A percentile compares a stretch with the other conserved stretches of the same genome.
Evolutionary conservation across 345 rosid genomes (phyloP).

Genomic region (Hirschfeldia incana): DNA sequence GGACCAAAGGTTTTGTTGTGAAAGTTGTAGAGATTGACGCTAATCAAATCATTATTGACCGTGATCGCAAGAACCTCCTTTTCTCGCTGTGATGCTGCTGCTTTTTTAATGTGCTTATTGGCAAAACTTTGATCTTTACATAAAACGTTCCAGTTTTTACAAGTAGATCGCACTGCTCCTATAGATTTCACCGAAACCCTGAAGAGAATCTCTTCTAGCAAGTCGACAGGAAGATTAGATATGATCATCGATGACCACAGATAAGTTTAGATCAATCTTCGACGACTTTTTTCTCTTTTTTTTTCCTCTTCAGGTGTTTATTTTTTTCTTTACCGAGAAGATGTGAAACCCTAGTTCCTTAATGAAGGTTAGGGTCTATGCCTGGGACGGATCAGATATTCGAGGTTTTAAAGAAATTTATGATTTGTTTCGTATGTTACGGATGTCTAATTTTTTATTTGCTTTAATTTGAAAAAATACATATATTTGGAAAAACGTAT

Average conservation of each 20-base stretch:
- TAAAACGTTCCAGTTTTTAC: constrained; percentile 3
- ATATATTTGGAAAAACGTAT: too few species aligned
- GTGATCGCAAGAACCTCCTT: background rate
- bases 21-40: background rate
- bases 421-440: too few species aligned
- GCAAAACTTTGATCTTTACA: background rate
- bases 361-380: too few species aligned
- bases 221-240: constrained; percentile 2
- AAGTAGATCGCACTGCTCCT: background rate
- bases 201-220: constrained; percentile 8
- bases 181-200: background rate
- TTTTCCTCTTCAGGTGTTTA: too few species aligned
- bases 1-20: background rate
- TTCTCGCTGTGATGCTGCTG: background rate
- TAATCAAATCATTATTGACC: background rate
- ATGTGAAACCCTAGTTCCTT: too few species aligned
- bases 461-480: too few species aligned
- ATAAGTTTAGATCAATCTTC: background rate
- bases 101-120: background rate
- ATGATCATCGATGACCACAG: background rate
- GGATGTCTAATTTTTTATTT: too few species aligned
- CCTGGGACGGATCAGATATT: too few species aligned
- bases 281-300: too few species aligned
- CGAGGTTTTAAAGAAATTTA: too few species aligned
- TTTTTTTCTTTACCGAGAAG: too few species aligned